Conservation (phyloP, 345 rosid genomes). For the Lepidium sativum region DNA sequence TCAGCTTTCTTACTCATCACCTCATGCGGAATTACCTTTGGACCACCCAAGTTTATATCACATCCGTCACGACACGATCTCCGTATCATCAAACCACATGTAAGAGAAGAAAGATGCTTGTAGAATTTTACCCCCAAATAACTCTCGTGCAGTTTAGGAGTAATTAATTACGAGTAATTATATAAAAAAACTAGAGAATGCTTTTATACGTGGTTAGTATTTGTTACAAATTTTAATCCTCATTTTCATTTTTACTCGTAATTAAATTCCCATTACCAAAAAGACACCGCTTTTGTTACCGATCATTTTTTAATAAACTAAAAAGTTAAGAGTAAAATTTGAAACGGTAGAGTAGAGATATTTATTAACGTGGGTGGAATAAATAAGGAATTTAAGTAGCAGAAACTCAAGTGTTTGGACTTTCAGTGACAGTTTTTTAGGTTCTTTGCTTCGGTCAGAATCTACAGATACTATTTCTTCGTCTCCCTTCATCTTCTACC, state of each 20-base stretch:
- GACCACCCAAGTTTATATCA: slow-evolving; percentile 13
- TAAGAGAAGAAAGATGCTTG: not conserved
- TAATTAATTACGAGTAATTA: too few species aligned
- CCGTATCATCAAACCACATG: not conserved
- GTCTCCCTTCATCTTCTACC: slow-evolving; percentile 1
- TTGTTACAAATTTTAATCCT: not conserved
- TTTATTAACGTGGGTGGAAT: not conserved
- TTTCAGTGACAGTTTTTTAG: not conserved
- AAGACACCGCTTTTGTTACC: not conserved
- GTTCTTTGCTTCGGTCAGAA: slow-evolving; percentile 9
- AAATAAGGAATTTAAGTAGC: slow-evolving; percentile 9
- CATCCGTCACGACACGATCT: not conserved
- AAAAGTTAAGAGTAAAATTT: not conserved
- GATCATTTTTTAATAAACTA: not conserved
- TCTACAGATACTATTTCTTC: not conserved
- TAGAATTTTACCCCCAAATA: not conserved
- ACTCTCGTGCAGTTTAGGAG: too few species aligned
- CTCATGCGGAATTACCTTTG: slow-evolving; percentile 15
- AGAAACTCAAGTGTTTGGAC: slow-evolving; percentile 20
- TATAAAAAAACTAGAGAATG: not conserved
- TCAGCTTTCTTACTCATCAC: slow-evolving; percentile 11
- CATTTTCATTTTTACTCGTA: not conserved
- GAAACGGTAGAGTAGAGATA: not conserved
- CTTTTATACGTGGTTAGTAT: not conserved
- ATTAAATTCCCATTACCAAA: not conserved